These are phyloP conservation scores for Takashimella koratensis DNA, from an alignment of 1,284 basidiomycete genomes.

Conservation along the genomic window DNA sequence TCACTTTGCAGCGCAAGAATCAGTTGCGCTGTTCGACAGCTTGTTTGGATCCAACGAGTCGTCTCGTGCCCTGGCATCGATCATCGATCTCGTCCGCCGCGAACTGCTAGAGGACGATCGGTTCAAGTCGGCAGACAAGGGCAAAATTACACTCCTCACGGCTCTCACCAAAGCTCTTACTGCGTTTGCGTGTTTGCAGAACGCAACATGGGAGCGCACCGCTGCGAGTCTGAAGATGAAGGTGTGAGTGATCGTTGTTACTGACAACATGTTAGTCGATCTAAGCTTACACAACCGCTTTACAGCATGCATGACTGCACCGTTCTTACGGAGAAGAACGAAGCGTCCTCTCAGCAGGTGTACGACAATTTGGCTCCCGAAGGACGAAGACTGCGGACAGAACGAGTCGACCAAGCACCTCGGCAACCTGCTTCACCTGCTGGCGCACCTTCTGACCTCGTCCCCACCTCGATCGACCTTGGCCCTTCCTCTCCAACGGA, in stretches of 20 bases:
- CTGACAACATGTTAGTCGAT: not conserved
- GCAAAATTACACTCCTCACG: slow-evolving; percentile 40
- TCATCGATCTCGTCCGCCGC: slow-evolving; percentile 52
- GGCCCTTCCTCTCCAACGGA: not conserved
- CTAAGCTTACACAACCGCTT: not conserved
- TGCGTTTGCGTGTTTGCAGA: slow-evolving; percentile 54
- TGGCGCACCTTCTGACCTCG: too few relatives aligned
- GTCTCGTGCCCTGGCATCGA: slow-evolving; percentile 50
- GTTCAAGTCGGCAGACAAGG: slow-evolving; percentile 39
- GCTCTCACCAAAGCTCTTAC: slow-evolving; percentile 54
- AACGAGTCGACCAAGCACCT: not conserved
- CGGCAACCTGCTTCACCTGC: not conserved
- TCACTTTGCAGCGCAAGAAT: slow-evolving; percentile 51
- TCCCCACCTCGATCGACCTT: not conserved
- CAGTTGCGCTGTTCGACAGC: slow-evolving; percentile 53
- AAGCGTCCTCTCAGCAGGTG: slow-evolving; percentile 9
- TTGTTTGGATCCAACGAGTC: slow-evolving; percentile 56
- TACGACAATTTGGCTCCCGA: not conserved
- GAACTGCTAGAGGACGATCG: slow-evolving; percentile 49
- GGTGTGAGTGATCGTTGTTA: slow-evolving; percentile 36
- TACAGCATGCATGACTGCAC: slow-evolving; percentile 52
- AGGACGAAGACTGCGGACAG: not conserved
- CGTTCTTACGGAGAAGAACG: slow-evolving; percentile 45
- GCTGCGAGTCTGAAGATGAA: slow-evolving; percentile 44
- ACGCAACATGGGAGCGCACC: slow-evolving; percentile 51